Base-by-base conservation (phyloP, 2,329 filamentous ascomycete genomes). In the Ophiostoma sp. region DNA sequence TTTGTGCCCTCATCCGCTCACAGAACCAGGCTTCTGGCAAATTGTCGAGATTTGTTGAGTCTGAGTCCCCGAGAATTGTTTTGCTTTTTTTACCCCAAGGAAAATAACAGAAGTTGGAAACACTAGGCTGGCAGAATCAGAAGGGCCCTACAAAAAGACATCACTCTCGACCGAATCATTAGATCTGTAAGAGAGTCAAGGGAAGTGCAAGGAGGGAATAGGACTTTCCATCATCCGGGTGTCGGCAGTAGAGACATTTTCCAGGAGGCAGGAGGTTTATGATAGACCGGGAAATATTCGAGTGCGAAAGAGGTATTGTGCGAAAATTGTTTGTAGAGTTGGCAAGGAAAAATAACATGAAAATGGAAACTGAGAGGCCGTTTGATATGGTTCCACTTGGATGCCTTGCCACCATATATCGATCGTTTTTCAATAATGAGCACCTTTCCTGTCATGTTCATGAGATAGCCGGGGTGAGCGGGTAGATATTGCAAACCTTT, bases 1-100 rank as follows among this genome's bases (percentile, higher is more conserved):
- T 71, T 70, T 71, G 59, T 52, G 33, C 19, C 33, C 33, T 73
- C 68, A 73, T 73, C 68, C 68, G 42, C n/a, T 25, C 19, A 33
- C 15, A 42, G 42, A 69, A 71, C 25, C 69, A 25, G 39, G 61
- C 42, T 12, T 70, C 64, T 33, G 31, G 61, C 33, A 72, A 59
- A 48, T 45, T 68, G 22, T 17, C 22, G 39, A 39, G 19, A 22
- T 6, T 39, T 63, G 15, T 8, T 22, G 31, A 31, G 63, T 17
- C 25, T 25, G 3, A 31, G 55, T 31, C 25, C 31, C 55, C 11
- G 63, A 31, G 25, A 11, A n/a, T 22, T 31, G 25, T 11, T 22
- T 36, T 31, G 6, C 17, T 22, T 22, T 2, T 3, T 63, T 22
- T 22, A 19, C 12, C 28, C 6, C 7, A 39, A 63, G 59, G 19